Evolutionary conservation across 768 basidiomycete species (phyloP), one percentile per base, ranked within the genome.

Genomic region (Multifurca ochricompacta): DNA sequence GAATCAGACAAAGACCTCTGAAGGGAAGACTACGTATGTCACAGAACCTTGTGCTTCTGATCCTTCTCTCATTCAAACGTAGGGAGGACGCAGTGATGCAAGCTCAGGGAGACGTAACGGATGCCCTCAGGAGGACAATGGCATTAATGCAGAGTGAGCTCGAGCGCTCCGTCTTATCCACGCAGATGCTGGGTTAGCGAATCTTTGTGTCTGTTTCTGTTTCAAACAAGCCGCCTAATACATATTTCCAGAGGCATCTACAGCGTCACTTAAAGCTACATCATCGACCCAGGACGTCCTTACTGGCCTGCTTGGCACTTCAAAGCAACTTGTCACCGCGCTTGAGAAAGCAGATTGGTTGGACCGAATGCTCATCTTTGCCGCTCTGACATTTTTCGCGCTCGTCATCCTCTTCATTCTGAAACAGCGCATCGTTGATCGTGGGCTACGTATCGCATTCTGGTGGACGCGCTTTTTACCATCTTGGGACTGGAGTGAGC

Each of bases 261-360:
- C 90, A 7, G 71, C 81, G 6, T 81, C 87, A 13, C 78, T 99
- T 5, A 75, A 76, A 6, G 79, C 85, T 3, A 82, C 94, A 0
- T 85, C 86, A 0, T 70, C 76, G 7, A 80, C 85, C 11, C 92
- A 97, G 63, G 87, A 91, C 63, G 75, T 75, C 4, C 81, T 95
- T 55, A 77, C 76, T 32, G 73, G 75, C 48, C 66, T 94, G 52
- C 80, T 97, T 66, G 72, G 74, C 46, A 83, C 86, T 41, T 95
- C 93, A 2, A 87, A 87, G 63, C 78, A 85, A 25, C 80, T 99
- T 58, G 82, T 98, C 60, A 88, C 85, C 13, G 81, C 85, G 0
- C 82, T 99, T 44, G 90, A 96, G 69, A 85, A 85, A 56, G 80
- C 92, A 14, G 94, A 98, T 73, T 85, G 88, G 82, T 73, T 94